phyloP scores from a whole-genome alignment of 2,329 filamentous ascomycete species.

The Ophidiomyces ophidiicola region DNA sequence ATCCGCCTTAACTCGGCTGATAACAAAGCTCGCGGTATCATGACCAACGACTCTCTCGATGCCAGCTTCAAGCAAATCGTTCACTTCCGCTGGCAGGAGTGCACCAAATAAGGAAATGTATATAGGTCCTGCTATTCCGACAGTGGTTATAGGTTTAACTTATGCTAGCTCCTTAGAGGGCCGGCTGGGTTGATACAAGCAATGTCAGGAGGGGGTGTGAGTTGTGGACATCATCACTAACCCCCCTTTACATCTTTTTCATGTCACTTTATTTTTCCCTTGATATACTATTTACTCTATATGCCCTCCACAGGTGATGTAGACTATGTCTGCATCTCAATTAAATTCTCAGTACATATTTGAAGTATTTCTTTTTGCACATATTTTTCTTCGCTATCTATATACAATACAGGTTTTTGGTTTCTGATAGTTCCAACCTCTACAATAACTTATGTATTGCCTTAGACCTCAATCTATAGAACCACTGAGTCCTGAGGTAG shows the following conservation, averaged over 20 bases:
- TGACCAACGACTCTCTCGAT: conserved; percentile 41
- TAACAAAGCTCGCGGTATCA: conserved; percentile 27
- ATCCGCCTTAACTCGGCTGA: conserved; percentile 31
- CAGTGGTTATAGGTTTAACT: too few relatives aligned
- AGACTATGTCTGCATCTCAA: background rate
- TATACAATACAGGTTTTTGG: too few relatives aligned
- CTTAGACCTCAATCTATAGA: too few relatives aligned
- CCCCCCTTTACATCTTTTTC: conserved; percentile 4
- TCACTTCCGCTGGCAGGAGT: conserved; percentile 36
- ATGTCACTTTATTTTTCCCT: conserved; percentile 9
- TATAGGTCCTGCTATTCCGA: too few relatives aligned
- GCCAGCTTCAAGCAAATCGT: conserved; percentile 35
- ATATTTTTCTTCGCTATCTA: background rate
- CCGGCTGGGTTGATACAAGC: background rate
- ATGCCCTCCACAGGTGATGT: conserved; percentile 4
- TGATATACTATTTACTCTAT: conserved; percentile 8
- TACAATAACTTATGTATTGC: too few relatives aligned
- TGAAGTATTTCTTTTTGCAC: background rate
- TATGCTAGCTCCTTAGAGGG: too few relatives aligned
- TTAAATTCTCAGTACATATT: conserved; percentile 12
- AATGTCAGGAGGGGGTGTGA: background rate
- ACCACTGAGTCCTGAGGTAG: too few relatives aligned
- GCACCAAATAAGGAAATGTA: conserved; percentile 16
- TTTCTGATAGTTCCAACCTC: too few relatives aligned
- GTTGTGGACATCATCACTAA: conserved; percentile 1